These are phyloP conservation scores for Brassica rapa DNA, from an alignment of 345 rosid species.

Conservation along the genomic window DNA sequence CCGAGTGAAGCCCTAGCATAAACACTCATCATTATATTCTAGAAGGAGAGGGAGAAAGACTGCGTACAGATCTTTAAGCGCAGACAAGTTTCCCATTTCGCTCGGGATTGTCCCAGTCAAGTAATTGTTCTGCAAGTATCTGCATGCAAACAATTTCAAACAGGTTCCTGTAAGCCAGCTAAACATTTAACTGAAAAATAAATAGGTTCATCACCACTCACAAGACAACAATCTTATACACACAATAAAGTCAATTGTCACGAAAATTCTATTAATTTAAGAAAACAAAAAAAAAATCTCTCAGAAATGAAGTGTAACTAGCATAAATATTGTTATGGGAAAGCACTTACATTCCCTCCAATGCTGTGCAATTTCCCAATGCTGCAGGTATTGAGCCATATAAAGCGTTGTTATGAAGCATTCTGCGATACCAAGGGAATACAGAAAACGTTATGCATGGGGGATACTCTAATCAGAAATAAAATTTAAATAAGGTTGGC, in stretches of 20 bases:
- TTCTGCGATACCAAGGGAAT: conserved; percentile 48
- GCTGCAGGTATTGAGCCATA: conserved; percentile 75
- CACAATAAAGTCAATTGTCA: neutral
- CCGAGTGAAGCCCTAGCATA: conserved; percentile 10
- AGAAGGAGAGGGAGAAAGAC: conserved; percentile 24
- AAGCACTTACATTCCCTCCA: conserved; percentile 74
- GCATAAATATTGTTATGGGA: neutral
- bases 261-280: neutral
- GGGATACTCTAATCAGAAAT: neutral
- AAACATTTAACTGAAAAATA: neutral
- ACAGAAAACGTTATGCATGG: conserved; percentile 35
- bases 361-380: conserved; percentile 83
- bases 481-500: conserved; percentile 24
- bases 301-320: conserved; percentile 7
- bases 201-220: conserved; percentile 6
- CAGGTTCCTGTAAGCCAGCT: conserved; percentile 17
- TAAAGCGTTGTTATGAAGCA: conserved; percentile 75
- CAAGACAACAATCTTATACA: conserved; percentile 9
- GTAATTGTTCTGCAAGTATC: conserved; percentile 93
- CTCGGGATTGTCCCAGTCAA: conserved; percentile 75
- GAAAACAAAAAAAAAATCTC: neutral
- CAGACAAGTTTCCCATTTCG: conserved; percentile 82
- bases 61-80: conserved; percentile 69
- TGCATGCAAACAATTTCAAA: conserved; percentile 37
- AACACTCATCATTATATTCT: neutral